These are phyloP conservation scores for Furculomyces boomerangus DNA, from an alignment of 371 early-diverging fungal genomes.

Conservation along the genomic window DNA sequence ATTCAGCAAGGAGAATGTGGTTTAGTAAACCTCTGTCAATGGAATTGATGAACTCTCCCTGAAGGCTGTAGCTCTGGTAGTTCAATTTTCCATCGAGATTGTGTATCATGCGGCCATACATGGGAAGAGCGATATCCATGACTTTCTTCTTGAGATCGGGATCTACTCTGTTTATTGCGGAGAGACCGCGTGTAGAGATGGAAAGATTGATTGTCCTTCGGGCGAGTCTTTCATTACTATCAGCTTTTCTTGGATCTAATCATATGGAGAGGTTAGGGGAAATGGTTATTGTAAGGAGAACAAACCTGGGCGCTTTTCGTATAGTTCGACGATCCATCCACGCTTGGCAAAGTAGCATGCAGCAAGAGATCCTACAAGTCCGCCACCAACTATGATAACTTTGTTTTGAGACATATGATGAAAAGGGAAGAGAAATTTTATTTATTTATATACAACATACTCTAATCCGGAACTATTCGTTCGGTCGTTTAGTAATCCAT, in stretches of 20 bases:
- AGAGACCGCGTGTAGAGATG: conserved; percentile 71
- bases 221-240: conserved; percentile 11
- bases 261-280: neutral
- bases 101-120: conserved; percentile 91
- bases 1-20: conserved; percentile 44
- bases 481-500: neutral
- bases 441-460: neutral
- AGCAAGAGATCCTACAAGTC: conserved; percentile 78
- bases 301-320: conserved; percentile 71
- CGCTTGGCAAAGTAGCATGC: conserved; percentile 83
- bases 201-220: conserved; percentile 85
- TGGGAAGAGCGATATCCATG: conserved; percentile 58
- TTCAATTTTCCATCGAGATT: conserved; percentile 37
- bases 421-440: neutral
- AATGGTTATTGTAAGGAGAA: neutral
- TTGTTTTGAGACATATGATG: conserved; percentile 1
- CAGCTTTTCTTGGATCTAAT: conserved; percentile 45
- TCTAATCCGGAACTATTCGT: no score
- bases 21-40: conserved; percentile 75
- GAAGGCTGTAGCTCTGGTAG: conserved; percentile 68
- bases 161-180: conserved; percentile 54
- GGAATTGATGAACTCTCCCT: conserved; percentile 86
- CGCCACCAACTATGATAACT: conserved; percentile 66
- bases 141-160: conserved; percentile 42
- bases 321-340: conserved; percentile 77